A percentile compares a stretch with the other conserved stretches of the same genome.
Evolutionary conservation across 306 rosid genomes (phyloP).

Genomic region (Quercus agrifolia): DNA sequence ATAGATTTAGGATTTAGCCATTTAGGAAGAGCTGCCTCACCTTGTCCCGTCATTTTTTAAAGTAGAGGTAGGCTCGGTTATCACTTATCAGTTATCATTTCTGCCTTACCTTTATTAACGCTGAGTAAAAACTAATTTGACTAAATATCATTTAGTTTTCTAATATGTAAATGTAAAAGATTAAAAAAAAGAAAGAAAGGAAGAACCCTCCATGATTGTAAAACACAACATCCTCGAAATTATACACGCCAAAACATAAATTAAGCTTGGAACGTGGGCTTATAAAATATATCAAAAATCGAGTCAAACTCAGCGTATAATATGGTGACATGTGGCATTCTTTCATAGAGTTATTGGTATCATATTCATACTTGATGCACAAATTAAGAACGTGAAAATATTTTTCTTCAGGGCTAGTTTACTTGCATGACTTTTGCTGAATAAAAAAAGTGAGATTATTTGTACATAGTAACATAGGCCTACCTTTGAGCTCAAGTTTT

Average conservation of each 20-base stretch:
- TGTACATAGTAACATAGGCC: background rate
- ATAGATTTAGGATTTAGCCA: too few species aligned
- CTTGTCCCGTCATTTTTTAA: too few species aligned
- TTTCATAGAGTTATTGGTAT: background rate
- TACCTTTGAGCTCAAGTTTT: slow-evolving; percentile 37
- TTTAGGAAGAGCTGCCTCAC: too few species aligned
- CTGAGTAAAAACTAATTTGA: too few species aligned
- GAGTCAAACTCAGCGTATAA: too few species aligned
- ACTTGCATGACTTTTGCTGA: slow-evolving; percentile 16
- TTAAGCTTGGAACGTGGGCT: background rate
- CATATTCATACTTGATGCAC: background rate
- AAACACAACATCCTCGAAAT: background rate
- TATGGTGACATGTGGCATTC: background rate
- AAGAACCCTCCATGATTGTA: background rate
- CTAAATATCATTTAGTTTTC: too few species aligned
- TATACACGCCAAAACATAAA: background rate
- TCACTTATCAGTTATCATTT: too few species aligned
- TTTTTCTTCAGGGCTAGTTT: background rate
- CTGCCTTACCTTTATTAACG: too few species aligned
- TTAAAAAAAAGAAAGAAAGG: too few species aligned
- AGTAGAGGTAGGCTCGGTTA: too few species aligned
- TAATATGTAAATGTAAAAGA: too few species aligned
- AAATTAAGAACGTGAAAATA: background rate
- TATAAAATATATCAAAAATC: background rate
- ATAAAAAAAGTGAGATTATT: slow-evolving; percentile 10